Percentiles rank a stretch among this genome's conserved stretches.
Evolutionary conservation across 169 alveolate genomes (phyloP).

Genomic region (Plasmodium ovale): DNA sequence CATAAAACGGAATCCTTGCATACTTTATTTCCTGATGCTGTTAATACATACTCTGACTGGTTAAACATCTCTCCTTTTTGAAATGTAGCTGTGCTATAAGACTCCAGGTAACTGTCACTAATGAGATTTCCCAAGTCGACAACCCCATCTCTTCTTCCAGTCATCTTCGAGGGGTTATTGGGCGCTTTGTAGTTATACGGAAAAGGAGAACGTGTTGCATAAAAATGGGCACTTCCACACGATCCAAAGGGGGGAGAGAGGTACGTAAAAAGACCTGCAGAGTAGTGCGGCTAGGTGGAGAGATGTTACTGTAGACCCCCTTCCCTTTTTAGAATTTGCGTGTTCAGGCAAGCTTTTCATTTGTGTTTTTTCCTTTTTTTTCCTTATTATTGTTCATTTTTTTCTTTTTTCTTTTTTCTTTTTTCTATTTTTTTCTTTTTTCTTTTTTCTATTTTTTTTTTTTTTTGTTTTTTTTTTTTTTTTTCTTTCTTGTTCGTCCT

Average conservation of each 20-base stretch:
- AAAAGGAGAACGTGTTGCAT: not conserved
- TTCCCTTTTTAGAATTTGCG: too few relatives aligned
- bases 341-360: too few relatives aligned
- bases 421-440: not conserved
- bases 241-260: too few relatives aligned
- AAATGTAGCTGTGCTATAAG: constrained; percentile 51
- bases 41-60: constrained; percentile 49
- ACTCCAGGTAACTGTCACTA: constrained; percentile 54
- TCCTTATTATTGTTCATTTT: too few relatives aligned
- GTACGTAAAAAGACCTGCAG: too few relatives aligned
- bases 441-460: not conserved
- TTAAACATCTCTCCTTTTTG: constrained; percentile 21
- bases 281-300: too few relatives aligned
- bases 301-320: too few relatives aligned
- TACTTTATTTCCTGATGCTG: constrained; percentile 75
- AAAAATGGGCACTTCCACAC: too few relatives aligned
- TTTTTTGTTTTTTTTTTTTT: not conserved
- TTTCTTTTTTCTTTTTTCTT: not conserved
- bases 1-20: constrained; percentile 57
- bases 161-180: constrained; percentile 3
- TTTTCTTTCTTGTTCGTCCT: not conserved
- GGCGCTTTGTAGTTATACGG: not conserved
- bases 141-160: not conserved
- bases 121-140: constrained; percentile 25
- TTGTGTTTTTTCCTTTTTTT: too few relatives aligned